Evolutionary conservation across 352 stramenopile species (phyloP), one percentile per base, ranked within the genome.

Genomic region (Pythium aristosporum): DNA sequence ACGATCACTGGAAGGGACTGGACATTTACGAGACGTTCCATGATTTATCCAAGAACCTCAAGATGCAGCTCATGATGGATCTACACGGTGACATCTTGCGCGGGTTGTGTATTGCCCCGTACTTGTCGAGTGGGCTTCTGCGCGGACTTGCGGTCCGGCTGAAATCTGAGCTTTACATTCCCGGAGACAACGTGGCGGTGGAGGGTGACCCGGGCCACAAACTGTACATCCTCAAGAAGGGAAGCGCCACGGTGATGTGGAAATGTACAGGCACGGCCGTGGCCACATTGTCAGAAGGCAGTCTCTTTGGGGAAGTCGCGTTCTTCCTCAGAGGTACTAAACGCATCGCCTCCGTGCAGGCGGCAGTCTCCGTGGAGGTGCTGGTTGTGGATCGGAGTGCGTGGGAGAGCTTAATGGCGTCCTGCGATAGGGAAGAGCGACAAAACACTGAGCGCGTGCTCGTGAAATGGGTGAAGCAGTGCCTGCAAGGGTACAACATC

Each of bases 211-310:
- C 81, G 1, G 84, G 80, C 0, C 73, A 85, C 66, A 85, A 88
- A n/a, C 61, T 92, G 0, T 92, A 80, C 50, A 85, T 92, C 12
- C 69, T 92, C 15, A 89, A 91, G 49, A 76, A 72, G 21, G 84
- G 84, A 11, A 81, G 65, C 0, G 80, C 77, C 2, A 79, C 87
- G 67, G 81, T 91, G 8, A 67, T 89, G 37, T 91, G 81, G 81
- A 85, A 87, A 51, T 78, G 73, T 2, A 89, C 79, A 0, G 77
- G 79, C 21, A 89, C 78, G 9, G 80, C 79, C 0, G 80, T 92
- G 0, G 82, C 81, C 9, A 82, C 81, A 10, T 67, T 92, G 6
- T 73, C 68, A 0, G 55, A 80, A 18, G 82, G 80, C 3, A 80
- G 69, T 9, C 47, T 92, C n/a, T 92, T 92, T 58, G 84, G 82